Conservation (phyloP, 768 basidiomycete species). For the Phylloporus scabripes region DNA sequence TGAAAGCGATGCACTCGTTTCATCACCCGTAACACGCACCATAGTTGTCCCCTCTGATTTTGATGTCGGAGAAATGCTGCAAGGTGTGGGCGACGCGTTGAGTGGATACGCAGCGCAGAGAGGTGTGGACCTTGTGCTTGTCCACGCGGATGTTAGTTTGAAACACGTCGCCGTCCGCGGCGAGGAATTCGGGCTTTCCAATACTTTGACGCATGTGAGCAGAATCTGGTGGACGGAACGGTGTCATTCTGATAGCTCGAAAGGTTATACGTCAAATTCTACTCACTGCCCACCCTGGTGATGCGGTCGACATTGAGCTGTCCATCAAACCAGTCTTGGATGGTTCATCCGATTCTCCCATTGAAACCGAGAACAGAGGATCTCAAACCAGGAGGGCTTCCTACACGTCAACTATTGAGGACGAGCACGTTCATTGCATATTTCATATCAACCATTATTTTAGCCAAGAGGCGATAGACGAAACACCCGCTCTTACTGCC, state of each 20-base stretch:
- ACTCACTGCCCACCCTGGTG: slow-evolving; percentile 58
- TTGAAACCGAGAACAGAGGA: slow-evolving; percentile 18
- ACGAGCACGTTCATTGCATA: slow-evolving; percentile 45
- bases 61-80: slow-evolving; percentile 87
- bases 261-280: slow-evolving; percentile 86
- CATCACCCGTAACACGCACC: slow-evolving; percentile 16
- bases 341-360: slow-evolving; percentile 22
- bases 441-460: slow-evolving; percentile 56
- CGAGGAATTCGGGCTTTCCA: slow-evolving; percentile 79
- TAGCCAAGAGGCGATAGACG: slow-evolving; percentile 16
- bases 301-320: slow-evolving; percentile 83
- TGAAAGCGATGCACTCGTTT: slow-evolving; percentile 15
- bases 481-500: slow-evolving; percentile 5
- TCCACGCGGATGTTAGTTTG: slow-evolving; percentile 84
- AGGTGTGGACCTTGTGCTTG: slow-evolving; percentile 88
- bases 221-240: slow-evolving; percentile 1
- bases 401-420: slow-evolving; percentile 21
- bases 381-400: slow-evolving; percentile 24
- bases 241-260: slow-evolving; percentile 15
- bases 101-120: slow-evolving; percentile 77
- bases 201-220: slow-evolving; percentile 80
- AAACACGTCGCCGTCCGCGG: slow-evolving; percentile 82
- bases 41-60: slow-evolving; percentile 52
- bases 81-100: slow-evolving; percentile 82
- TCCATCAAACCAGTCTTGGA: slow-evolving; percentile 39